These are phyloP conservation scores for Cenococcum geophilum DNA, from an alignment of 495 filamentous ascomycete species.

Conservation along the genomic window DNA sequence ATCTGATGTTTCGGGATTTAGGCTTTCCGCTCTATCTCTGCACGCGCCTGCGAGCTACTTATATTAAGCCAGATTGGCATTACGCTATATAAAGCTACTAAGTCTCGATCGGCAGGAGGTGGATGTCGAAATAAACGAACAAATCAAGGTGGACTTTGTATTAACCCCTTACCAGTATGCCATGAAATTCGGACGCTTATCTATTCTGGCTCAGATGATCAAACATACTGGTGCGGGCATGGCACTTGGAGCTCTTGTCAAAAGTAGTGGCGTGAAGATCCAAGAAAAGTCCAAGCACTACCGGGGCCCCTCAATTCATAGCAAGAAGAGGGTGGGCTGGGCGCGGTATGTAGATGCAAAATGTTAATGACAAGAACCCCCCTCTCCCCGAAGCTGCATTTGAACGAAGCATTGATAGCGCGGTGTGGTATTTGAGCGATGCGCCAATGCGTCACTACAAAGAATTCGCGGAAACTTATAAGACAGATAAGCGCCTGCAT, in stretches of 20 bases:
- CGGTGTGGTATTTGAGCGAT: slow-evolving; percentile 66
- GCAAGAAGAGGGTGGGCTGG: slow-evolving; percentile 62
- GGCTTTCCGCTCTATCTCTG: too few species aligned
- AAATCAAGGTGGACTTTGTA: too few species aligned
- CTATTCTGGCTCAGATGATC: slow-evolving; percentile 48
- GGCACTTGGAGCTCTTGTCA: slow-evolving; percentile 56
- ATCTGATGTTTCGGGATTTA: too few species aligned
- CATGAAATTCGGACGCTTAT: slow-evolving; percentile 41
- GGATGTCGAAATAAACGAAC: too few species aligned
- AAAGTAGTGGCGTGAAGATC: slow-evolving; percentile 52
- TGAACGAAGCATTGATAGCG: slow-evolving; percentile 51
- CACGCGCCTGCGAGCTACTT: too few species aligned
- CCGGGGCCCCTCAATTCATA: slow-evolving; percentile 64
- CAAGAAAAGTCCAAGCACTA: slow-evolving; percentile 60
- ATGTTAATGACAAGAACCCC: slow-evolving; percentile 31
- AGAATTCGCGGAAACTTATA: slow-evolving; percentile 54
- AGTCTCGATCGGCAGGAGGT: too few species aligned
- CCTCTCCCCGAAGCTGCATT: slow-evolving; percentile 56
- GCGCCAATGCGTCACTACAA: slow-evolving; percentile 55
- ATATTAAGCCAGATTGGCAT: too few species aligned
- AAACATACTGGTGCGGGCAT: slow-evolving; percentile 55
- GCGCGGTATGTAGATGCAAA: slow-evolving; percentile 38
- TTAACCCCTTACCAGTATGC: too few species aligned
- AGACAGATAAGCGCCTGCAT: slow-evolving; percentile 50
- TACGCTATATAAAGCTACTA: too few species aligned